Evolutionary conservation across 2,329 filamentous ascomycete species (phyloP), one percentile per base, ranked within the genome.

Genomic region (Aspergillus oerlinghausenensis): DNA sequence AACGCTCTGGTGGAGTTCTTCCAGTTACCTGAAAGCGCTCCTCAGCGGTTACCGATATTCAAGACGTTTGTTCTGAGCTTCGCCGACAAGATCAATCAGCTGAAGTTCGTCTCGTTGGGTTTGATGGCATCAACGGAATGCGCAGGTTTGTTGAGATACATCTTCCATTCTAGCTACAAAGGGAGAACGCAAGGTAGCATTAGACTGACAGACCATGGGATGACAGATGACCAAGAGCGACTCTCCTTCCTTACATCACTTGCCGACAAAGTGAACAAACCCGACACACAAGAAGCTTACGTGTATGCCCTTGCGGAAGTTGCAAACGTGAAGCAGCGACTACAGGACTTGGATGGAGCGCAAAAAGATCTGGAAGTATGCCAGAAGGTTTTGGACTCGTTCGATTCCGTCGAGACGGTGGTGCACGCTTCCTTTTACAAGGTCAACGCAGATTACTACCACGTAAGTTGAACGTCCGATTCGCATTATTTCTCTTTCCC

Each of bases 401-500:
- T 99, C 71, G 94, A 99, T 76, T 90, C 90, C 14, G 92, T 99
- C 55, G 94, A 99, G 80, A 94, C 89, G 6, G 86, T 95, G 60
- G 94, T 99, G 48, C 92, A 97, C 77, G 94, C 94, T 53, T 87
- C 92, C 61, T 99, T 97, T 80, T 99, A 99, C 79, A 88, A 91
- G 73, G 89, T 92, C 65, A 96, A 94, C 74, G 92, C 94, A 64
- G 89, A 89, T 73, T 99, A 97, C 80, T 96, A 95, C 78, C 90
- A 95, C 79, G 88, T 82, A 72, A 40, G 73, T 68, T 47, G 43
- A 4, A 29, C 19, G 7, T 23, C 9, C 38, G 21, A 21, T 6
- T 11, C 23, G 58, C 54, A 23, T 11, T 2, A 5, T 1, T 17
- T 9, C 7, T 2, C 5, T 14, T 7, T 28, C 49, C 45, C 40